Evolutionary conservation across 2,329 filamentous ascomycete species (phyloP).

Genomic region (Diplodia intermedia): DNA sequence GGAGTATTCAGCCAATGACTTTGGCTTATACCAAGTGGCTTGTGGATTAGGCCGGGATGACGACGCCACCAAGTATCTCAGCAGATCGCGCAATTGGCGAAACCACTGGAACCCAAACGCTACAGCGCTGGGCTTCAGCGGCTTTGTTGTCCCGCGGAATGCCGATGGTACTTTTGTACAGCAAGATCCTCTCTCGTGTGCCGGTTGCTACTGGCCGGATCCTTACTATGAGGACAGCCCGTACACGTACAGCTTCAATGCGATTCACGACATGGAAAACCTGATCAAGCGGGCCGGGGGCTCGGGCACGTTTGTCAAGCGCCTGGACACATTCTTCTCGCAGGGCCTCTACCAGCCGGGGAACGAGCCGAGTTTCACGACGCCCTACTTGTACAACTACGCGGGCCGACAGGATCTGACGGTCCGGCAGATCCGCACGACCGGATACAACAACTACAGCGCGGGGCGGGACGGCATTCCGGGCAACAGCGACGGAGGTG

Average conservation of each 20-base stretch:
- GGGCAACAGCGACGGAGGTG: conserved; percentile 74
- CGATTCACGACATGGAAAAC: conserved; percentile 68
- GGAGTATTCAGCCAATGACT: conserved; percentile 75
- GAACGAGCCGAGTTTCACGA: conserved; percentile 71
- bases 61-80: conserved; percentile 64
- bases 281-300: conserved; percentile 65
- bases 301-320: conserved; percentile 59
- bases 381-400: conserved; percentile 74
- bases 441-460: conserved; percentile 67
- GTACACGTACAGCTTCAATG: conserved; percentile 72
- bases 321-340: conserved; percentile 68
- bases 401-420: conserved; percentile 67
- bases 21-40: conserved; percentile 70
- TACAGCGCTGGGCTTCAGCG: conserved; percentile 65
- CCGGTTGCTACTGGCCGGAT: conserved; percentile 69
- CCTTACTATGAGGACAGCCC: conserved; percentile 65
- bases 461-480: conserved; percentile 65
- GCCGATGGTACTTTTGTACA: conserved; percentile 57
- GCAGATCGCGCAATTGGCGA: conserved; percentile 71
- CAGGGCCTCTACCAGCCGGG: conserved; percentile 69
- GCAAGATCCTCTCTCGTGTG: conserved; percentile 61
- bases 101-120: conserved; percentile 72
- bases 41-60: conserved; percentile 46
- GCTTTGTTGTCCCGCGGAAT: conserved; percentile 70
- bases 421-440: conserved; percentile 63